Evolutionary conservation across 306 rosid genomes (phyloP), one percentile per base, ranked within the genome.

Genomic region (Pachyrhizus erosus): DNA sequence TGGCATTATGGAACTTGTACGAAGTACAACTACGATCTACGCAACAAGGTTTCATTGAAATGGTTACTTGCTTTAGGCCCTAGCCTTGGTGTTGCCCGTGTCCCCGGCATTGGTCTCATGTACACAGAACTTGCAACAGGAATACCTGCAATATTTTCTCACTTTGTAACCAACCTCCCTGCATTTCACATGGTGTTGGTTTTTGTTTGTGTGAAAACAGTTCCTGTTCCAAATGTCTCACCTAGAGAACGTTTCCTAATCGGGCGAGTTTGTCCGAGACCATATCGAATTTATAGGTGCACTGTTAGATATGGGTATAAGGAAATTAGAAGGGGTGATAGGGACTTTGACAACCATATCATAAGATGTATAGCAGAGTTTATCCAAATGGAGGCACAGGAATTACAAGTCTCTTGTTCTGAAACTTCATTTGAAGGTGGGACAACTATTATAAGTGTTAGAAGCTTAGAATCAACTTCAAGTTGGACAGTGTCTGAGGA

Each of bases 81-180:
- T 27, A 94, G 97, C 86, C 97, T 94, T 0, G 97, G 98, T 75
- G 90, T 91, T 77, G 97, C 92, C 51, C 94, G 98, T 20, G 98
- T 93, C 61, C 94, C 98, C 2, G 98, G 98, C n/a, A 89, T 93
- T 26, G 98, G 98, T 70, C 91, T 93, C 89, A 91, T 93, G 81
- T 91, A 93, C 89, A 85, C 98, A 0, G 98, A 93, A 88, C 85
- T 91, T 70, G 94, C 97, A 5, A 86, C 97, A 0, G 97, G 98
- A 74, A 92, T 93, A 45, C 98, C 98, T 5, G 83, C 92, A 33
- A 86, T 93, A 90, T 93, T 93, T 82, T 90, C 98, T 40, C 98
- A 93, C 86, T 93, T 93, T 9, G 97, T 93, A 18, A 93, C 98
- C 17, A 93, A 93, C 80, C 97, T 93, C 73, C 98, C 98, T 66